Percentiles rank a stretch among this genome's conserved stretches.
Conservation (phyloP, 2,329 filamentous ascomycete genomes). For the Purpureocillium lavendulum region DNA sequence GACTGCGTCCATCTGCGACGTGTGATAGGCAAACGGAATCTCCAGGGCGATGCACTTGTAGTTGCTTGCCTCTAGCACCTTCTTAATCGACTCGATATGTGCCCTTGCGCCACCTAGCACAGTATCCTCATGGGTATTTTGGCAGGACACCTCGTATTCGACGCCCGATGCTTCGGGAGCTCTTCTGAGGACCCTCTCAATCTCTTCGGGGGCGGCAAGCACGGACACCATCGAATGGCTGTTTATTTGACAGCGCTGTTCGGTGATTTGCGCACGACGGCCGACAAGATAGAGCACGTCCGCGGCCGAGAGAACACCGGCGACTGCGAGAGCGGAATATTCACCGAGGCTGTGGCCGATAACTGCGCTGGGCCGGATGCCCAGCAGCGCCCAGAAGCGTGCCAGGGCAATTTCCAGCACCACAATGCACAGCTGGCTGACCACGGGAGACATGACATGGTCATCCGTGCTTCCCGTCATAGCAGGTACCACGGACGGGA, state of each 20-base stretch:
- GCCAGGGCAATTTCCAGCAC: conserved; percentile 33
- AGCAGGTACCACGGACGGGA: conserved; percentile 29
- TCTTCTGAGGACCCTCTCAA: no score
- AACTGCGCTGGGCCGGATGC: conserved; percentile 32
- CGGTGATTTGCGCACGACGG: conserved; percentile 46
- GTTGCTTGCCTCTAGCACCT: no score
- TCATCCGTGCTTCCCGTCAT: conserved; percentile 27
- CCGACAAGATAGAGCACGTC: conserved; percentile 60
- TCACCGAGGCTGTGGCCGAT: conserved; percentile 56
- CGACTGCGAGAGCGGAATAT: conserved; percentile 63
- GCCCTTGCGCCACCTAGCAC: no score
- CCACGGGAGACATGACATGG: conserved; percentile 9
- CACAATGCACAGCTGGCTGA: conserved; percentile 29
- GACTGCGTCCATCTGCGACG: no score
- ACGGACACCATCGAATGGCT: conserved; percentile 27
- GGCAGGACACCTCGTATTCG: conserved; percentile 46
- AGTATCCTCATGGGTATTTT: conserved; percentile 55
- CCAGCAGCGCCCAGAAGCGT: conserved; percentile 28
- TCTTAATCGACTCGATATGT: no score
- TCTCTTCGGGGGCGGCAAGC: conserved; percentile 11
- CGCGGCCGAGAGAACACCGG: conserved; percentile 61
- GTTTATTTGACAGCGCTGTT: conserved; percentile 37
- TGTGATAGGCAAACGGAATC: no score
- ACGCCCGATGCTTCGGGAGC: no score
- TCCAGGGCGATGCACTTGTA: no score